A percentile compares a stretch with the other conserved stretches of the same genome.
Conservation (phyloP, 257 asterid genomes). For the Solanum gandarillasii region DNA sequence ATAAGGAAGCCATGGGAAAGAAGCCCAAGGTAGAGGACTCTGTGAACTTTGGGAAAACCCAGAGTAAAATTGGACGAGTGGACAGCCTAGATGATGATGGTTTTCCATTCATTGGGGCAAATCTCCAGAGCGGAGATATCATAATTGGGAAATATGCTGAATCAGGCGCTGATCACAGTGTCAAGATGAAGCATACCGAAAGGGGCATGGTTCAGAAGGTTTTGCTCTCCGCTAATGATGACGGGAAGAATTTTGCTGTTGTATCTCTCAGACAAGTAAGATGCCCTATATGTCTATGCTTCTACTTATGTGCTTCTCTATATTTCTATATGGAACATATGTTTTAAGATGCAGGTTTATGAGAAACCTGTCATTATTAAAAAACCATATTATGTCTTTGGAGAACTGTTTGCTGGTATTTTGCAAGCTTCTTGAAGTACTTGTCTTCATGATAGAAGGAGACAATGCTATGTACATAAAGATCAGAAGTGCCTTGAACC, state of each 20-base stretch:
- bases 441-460: not conserved
- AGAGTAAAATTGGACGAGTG: conserved; percentile 75
- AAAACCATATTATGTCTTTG: not conserved
- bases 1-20: conserved; percentile 32
- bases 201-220: conserved; percentile 95
- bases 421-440: not conserved
- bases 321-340: not conserved
- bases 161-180: conserved; percentile 73
- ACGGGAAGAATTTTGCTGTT: conserved; percentile 70
- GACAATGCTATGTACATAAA: not conserved
- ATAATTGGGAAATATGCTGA: conserved; percentile 78
- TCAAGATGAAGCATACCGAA: conserved; percentile 89
- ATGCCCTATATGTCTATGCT: not conserved
- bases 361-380: not conserved
- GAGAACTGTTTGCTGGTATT: not conserved
- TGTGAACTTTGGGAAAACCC: conserved; percentile 67
- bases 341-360: not conserved
- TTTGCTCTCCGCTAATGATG: conserved; percentile 74
- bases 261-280: conserved; percentile 88
- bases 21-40: conserved; percentile 44
- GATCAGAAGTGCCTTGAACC: not conserved
- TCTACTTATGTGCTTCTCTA: not conserved
- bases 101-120: conserved; percentile 79
- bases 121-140: conserved; percentile 79
- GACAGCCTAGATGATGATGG: conserved; percentile 96